Percentiles rank a stretch among this genome's conserved stretches.
Evolutionary conservation across 768 basidiomycete genomes (phyloP).

Genomic region (Mycena venus): DNA sequence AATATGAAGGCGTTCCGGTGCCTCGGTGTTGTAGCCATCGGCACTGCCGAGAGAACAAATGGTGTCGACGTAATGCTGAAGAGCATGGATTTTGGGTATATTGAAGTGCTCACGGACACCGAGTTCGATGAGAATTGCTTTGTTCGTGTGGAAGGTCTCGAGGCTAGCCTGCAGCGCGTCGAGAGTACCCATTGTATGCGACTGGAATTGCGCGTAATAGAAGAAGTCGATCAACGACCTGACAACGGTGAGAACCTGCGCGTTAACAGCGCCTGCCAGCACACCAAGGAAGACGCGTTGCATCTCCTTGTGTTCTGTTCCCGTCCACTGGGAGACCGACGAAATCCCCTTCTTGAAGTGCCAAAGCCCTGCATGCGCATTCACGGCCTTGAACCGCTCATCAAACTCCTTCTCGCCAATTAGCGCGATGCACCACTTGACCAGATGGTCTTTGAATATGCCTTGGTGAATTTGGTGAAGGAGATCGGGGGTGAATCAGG

Average conservation of each 20-base stretch:
- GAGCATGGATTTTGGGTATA: not conserved
- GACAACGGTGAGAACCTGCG: constrained; percentile 26
- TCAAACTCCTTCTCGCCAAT: no score
- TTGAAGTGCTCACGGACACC: no score
- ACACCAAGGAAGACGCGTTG: constrained; percentile 35
- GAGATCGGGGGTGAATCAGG: no score
- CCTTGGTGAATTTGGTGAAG: no score
- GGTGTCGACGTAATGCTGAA: constrained; percentile 2
- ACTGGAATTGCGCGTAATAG: constrained; percentile 35
- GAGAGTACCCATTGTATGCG: constrained; percentile 30
- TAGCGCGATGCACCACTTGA: no score
- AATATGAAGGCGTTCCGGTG: no score
- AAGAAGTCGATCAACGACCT: constrained; percentile 42
- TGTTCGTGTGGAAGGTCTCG: not conserved
- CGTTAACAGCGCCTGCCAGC: constrained; percentile 34
- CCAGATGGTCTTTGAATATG: no score
- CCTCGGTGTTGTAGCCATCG: constrained; percentile 1
- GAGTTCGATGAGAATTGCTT: not conserved
- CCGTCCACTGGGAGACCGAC: no score
- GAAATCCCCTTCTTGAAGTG: no score
- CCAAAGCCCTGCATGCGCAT: not conserved
- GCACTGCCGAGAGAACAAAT: not conserved
- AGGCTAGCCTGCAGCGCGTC: not conserved
- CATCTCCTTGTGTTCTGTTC: no score
- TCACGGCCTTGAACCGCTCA: constrained; percentile 42